phyloP scores from a whole-genome alignment of 768 basidiomycete species.

The Tulasnella sp. region DNA sequence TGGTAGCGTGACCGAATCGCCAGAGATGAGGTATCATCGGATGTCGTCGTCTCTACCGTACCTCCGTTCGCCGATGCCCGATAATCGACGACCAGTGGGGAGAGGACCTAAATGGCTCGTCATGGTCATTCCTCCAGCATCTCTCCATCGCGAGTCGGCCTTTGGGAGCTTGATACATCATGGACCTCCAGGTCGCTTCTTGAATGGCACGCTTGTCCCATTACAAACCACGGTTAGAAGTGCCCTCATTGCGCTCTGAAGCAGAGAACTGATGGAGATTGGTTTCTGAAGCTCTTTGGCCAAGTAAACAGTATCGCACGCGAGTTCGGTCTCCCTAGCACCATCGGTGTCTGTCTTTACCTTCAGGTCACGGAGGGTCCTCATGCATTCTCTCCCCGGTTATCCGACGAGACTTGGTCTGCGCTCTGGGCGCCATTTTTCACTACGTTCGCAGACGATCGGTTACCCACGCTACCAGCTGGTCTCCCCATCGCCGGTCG shows the following conservation, averaged over 20 bases:
- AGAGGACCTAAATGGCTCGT: slow-evolving; percentile 41
- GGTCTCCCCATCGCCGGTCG: slow-evolving; percentile 59
- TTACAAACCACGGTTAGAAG: slow-evolving; percentile 53
- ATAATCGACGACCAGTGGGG: slow-evolving; percentile 19
- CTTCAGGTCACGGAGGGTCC: slow-evolving; percentile 52
- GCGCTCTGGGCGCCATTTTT: slow-evolving; percentile 49
- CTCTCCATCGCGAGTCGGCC: slow-evolving; percentile 48
- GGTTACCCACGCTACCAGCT: slow-evolving; percentile 24
- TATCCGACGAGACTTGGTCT: slow-evolving; percentile 71
- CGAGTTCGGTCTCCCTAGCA: slow-evolving; percentile 74
- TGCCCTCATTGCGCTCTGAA: neutral
- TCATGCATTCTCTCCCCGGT: slow-evolving; percentile 49
- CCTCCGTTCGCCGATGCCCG: slow-evolving; percentile 38
- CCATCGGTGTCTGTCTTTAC: slow-evolving; percentile 67
- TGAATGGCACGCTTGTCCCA: slow-evolving; percentile 64
- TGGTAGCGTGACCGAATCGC: slow-evolving; percentile 20
- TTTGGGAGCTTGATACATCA: slow-evolving; percentile 48
- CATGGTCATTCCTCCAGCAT: slow-evolving; percentile 53
- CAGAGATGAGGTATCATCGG: slow-evolving; percentile 28
- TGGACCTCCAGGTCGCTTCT: slow-evolving; percentile 49
- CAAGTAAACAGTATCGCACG: slow-evolving; percentile 70
- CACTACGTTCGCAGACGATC: slow-evolving; percentile 35
- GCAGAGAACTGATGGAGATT: slow-evolving; percentile 18
- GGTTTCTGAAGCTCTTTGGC: slow-evolving; percentile 48
- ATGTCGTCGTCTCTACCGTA: slow-evolving; percentile 43